A percentile compares a stretch with the other conserved stretches of the same genome.
Conservation (phyloP, 768 basidiomycete species). For the Lactarius indigo region DNA sequence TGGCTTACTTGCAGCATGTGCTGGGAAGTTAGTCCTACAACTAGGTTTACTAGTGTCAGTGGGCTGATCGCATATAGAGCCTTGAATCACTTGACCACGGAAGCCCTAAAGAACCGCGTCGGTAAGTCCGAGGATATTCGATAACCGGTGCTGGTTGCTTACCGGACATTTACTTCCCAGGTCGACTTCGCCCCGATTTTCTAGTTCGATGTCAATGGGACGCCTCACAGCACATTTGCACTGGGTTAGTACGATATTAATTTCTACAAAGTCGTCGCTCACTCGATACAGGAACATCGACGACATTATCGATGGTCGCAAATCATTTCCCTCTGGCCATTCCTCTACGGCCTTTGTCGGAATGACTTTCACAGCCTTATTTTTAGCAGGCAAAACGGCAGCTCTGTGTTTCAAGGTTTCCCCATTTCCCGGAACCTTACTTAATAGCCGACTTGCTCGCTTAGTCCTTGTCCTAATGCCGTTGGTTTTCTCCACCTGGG, state of each 20-base stretch:
- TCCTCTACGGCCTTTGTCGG: constrained; percentile 64
- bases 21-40: constrained; percentile 34
- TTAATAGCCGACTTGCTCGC: constrained; percentile 46
- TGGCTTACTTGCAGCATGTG: constrained; percentile 48
- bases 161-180: constrained; percentile 24
- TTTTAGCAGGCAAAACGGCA: constrained; percentile 61
- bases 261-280: constrained; percentile 6
- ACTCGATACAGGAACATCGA: constrained; percentile 31
- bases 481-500: constrained; percentile 54
- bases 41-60: neutral
- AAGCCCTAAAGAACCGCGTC: constrained; percentile 53
- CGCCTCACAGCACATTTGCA: constrained; percentile 42
- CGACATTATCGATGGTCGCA: constrained; percentile 46
- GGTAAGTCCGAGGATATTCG: constrained; percentile 37
- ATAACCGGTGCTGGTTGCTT: neutral
- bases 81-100: constrained; percentile 46
- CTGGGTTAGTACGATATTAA: constrained; percentile 42
- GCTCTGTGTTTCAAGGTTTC: constrained; percentile 50
- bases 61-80: constrained; percentile 34
- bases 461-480: constrained; percentile 51
- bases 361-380: constrained; percentile 60
- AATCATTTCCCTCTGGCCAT: constrained; percentile 69
- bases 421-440: constrained; percentile 35
- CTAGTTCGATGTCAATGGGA: constrained; percentile 64
- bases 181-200: constrained; percentile 63